Evolutionary conservation across 495 filamentous ascomycete genomes (phyloP).

Genomic region (Neurospora africana): DNA sequence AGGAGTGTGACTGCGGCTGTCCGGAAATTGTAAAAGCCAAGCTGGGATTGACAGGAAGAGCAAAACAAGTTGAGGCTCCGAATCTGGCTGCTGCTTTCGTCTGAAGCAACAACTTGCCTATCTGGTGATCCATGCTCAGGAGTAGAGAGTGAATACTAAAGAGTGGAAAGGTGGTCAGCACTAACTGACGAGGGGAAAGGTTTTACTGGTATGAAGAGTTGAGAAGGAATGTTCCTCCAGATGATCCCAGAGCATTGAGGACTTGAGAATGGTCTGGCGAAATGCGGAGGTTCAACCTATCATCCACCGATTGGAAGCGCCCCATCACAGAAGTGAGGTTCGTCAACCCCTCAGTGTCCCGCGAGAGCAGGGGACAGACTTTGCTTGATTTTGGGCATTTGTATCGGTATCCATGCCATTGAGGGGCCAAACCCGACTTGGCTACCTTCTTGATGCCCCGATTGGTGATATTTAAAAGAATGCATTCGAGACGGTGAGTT

Average conservation of each 20-base stretch:
- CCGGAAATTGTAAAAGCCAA: slow-evolving; percentile 46
- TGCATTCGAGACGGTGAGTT: slow-evolving; percentile 8
- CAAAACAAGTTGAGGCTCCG: slow-evolving; percentile 30
- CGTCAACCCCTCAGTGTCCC: slow-evolving; percentile 10
- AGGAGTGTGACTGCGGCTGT: slow-evolving; percentile 24
- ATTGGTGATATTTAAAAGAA: background rate
- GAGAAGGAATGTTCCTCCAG: slow-evolving; percentile 48
- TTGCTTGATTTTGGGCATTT: slow-evolving; percentile 66
- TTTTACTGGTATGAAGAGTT: background rate
- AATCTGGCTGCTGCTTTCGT: background rate
- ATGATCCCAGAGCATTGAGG: slow-evolving; percentile 41
- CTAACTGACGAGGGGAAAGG: slow-evolving; percentile 13
- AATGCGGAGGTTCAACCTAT: slow-evolving; percentile 32
- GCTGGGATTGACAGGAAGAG: slow-evolving; percentile 24
- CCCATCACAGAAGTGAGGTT: slow-evolving; percentile 21
- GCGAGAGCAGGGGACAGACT: slow-evolving; percentile 17
- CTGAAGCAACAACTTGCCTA: slow-evolving; percentile 5
- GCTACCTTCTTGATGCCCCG: slow-evolving; percentile 86
- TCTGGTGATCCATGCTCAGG: slow-evolving; percentile 11
- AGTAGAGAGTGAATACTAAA: slow-evolving; percentile 16
- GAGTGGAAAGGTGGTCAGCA: slow-evolving; percentile 8
- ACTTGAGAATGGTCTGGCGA: slow-evolving; percentile 40
- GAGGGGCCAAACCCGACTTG: slow-evolving; percentile 41
- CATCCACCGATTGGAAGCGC: slow-evolving; percentile 19
- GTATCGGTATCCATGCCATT: slow-evolving; percentile 77